Percentiles rank a stretch among this genome's conserved stretches.
Evolutionary conservation across 345 rosid species (phyloP).

Genomic region (Lepidium africanum): DNA sequence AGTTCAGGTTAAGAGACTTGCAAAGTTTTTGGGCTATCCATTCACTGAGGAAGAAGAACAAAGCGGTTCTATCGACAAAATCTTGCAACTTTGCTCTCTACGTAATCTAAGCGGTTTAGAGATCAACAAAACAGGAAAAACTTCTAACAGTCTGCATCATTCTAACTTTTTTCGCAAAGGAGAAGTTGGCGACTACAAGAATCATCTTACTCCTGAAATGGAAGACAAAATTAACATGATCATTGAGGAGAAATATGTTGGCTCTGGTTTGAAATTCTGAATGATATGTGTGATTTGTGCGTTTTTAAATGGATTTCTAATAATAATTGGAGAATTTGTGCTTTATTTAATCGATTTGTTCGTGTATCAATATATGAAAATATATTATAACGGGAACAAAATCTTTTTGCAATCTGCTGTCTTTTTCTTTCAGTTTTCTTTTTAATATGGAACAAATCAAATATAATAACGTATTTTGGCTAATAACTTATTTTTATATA

Average conservation of each 20-base stretch:
- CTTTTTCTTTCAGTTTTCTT: too few species aligned
- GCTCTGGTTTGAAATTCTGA: slow-evolving; percentile 22
- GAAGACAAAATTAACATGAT: slow-evolving; percentile 19
- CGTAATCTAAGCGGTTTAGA: slow-evolving; percentile 30
- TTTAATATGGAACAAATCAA: too few species aligned
- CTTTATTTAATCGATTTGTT: too few species aligned
- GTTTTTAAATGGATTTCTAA: too few species aligned
- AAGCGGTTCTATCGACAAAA: slow-evolving; percentile 10
- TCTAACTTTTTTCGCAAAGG: slow-evolving; percentile 34
- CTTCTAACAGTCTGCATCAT: not conserved
- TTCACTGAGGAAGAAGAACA: slow-evolving; percentile 31
- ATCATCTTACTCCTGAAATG: slow-evolving; percentile 35
- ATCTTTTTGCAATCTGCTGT: too few species aligned
- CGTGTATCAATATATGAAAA: too few species aligned
- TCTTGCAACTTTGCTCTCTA: slow-evolving; percentile 36
- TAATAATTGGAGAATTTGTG: too few species aligned
- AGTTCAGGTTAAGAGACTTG: slow-evolving; percentile 20
- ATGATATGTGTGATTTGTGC: not conserved
- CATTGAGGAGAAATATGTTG: slow-evolving; percentile 23
- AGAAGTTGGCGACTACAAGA: slow-evolving; percentile 33
- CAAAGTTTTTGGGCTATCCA: slow-evolving; percentile 35
- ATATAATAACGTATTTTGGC: too few species aligned
- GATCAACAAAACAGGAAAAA: slow-evolving; percentile 32
- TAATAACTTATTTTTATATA: too few species aligned
- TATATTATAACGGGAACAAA: too few species aligned